Conservation (phyloP, 2,329 filamentous ascomycete genomes). For the Ophiostoma montium region DNA sequence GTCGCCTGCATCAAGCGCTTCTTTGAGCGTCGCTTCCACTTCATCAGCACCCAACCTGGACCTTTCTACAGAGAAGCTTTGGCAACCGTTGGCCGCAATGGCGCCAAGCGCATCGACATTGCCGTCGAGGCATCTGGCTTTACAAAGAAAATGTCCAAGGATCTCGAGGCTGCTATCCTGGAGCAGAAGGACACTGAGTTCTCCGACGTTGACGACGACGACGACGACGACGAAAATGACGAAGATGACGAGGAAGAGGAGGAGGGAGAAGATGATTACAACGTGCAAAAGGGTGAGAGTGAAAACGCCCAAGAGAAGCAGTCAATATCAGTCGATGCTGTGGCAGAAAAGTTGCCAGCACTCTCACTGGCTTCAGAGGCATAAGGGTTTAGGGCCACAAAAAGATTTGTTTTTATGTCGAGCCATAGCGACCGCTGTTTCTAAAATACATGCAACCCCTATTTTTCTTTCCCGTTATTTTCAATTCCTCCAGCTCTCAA, state of each 20-base stretch:
- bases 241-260: constrained; percentile 15
- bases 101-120: constrained; percentile 62
- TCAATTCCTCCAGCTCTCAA: not conserved
- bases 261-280: constrained; percentile 1
- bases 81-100: constrained; percentile 54
- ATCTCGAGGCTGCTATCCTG: constrained; percentile 80
- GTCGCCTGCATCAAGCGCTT: constrained; percentile 92
- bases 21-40: constrained; percentile 80
- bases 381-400: constrained; percentile 1
- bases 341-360: constrained; percentile 4
- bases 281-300: not conserved
- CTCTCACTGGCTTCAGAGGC: constrained; percentile 1
- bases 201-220: constrained; percentile 21
- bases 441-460: not conserved
- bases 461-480: not conserved
- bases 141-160: constrained; percentile 91
- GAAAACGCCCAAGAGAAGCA: not conserved
- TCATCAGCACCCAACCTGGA: constrained; percentile 65
- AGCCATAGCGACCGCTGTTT: not conserved
- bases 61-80: constrained; percentile 77
- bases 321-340: not conserved
- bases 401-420: constrained; percentile 1
- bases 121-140: constrained; percentile 88
- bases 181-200: constrained; percentile 43
- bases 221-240: constrained; percentile 20